Evolutionary conservation across 2,329 filamentous ascomycete species (phyloP), one percentile per base, ranked within the genome.

Genomic region (Sporothrix brasiliensis): DNA sequence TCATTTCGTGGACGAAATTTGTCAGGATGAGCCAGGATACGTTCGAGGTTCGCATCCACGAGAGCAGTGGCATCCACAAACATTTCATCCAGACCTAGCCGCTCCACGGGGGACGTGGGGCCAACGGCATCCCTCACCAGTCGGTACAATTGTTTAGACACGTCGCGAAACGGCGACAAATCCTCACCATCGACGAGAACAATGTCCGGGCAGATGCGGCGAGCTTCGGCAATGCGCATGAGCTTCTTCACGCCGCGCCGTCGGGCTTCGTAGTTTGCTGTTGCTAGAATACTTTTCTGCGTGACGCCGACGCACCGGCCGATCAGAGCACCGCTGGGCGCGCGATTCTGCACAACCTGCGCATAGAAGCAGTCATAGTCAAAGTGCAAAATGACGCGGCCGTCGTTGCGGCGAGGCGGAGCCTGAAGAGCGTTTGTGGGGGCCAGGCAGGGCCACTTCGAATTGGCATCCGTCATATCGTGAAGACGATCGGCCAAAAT

Each of bases 301-400:
- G 94, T 92, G 71, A 97, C 89, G 49, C 93, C 94, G 47, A 98
- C 83, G 7, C 93, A 92, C 21, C 91, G 81, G 1, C 85, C 84
- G 77, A 88, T 92, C 70, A 97, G 83, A 3, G 39, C 60, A n/a
- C 70, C 56, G 4, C 49, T 1, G 2, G 85, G 82, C 74, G 91
- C 89, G 77, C 91, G 90, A 74, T 90, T 90, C 80, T 97, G 93
- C 75, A 95, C 90, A 10, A 95, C 93, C 66, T 93, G 92, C 27
- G 94, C 94, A 79, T 98, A 98, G 83, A 98, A 98, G 82, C 92
- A 97, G 82, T 94, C 92, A 78, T 93, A 92, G 79, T 92, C 89
- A 81, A 97, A 94, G 80, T 97, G 92, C 73, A 96, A 81, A 77
- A 96, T 90, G 77, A 92, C 83, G 76, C 91, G 86, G 76, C 85